A percentile compares a stretch with the other conserved stretches of the same genome.
These are phyloP conservation scores for Xylaria curta DNA, from an alignment of 495 filamentous ascomycete species.

Conservation along the genomic window DNA sequence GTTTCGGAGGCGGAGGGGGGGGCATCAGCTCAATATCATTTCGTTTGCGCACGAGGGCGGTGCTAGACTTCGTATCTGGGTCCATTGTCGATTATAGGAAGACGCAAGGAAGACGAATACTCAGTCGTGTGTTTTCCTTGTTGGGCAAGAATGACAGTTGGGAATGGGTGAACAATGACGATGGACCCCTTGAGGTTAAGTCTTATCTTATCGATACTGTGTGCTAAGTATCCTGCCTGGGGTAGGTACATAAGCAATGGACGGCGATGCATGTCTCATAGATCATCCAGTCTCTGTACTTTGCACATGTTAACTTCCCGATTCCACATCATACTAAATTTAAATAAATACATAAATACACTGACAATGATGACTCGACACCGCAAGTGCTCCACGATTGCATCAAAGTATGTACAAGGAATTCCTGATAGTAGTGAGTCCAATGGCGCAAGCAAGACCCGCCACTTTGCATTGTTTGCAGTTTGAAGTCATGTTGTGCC, in stretches of 20 bases:
- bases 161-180: slow-evolving; percentile 11
- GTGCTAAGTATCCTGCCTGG: too few relatives aligned
- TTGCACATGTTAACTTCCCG: background rate
- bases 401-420: too few relatives aligned
- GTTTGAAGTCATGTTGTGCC: background rate
- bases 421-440: too few relatives aligned
- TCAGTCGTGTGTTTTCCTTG: background rate
- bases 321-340: background rate
- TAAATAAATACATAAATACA: too few relatives aligned
- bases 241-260: too few relatives aligned
- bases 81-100: slow-evolving; percentile 38
- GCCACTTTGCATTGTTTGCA: background rate
- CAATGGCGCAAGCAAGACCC: too few relatives aligned
- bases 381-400: too few relatives aligned
- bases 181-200: background rate
- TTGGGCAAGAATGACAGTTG: background rate
- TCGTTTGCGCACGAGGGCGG: slow-evolving; percentile 68
- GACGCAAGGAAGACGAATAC: too few relatives aligned
- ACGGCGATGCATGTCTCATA: too few relatives aligned
- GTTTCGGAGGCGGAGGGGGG: slow-evolving; percentile 84
- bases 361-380: too few relatives aligned
- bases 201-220: slow-evolving; percentile 16
- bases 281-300: background rate
- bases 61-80: slow-evolving; percentile 31
- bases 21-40: slow-evolving; percentile 82